Evolutionary conservation across 2,329 filamentous ascomycete genomes (phyloP).

Genomic region (Colletotrichum australisinense): DNA sequence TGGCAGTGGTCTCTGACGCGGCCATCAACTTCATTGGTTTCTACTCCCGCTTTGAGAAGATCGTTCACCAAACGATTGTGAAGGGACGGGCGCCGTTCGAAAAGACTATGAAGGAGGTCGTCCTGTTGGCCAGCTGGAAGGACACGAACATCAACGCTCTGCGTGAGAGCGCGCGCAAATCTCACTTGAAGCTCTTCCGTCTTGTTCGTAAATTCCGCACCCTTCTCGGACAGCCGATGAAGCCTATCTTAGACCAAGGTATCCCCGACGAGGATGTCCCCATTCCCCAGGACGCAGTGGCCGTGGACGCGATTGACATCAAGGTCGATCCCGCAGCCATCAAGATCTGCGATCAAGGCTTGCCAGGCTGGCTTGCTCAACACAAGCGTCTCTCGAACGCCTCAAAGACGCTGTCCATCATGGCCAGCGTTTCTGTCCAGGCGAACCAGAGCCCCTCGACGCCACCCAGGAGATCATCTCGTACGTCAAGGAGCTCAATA

Average conservation of each 20-base stretch:
- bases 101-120: conserved; percentile 92
- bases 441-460: conserved; percentile 12
- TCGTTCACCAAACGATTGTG: conserved; percentile 72
- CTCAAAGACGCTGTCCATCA: conserved; percentile 76
- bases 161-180: conserved; percentile 88
- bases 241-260: conserved; percentile 69
- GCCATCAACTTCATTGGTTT: conserved; percentile 82
- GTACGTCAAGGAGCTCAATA: conserved; percentile 77
- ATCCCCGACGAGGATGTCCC: conserved; percentile 61
- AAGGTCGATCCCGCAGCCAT: conserved; percentile 40
- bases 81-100: conserved; percentile 82
- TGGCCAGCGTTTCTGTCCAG: conserved; percentile 68
- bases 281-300: not conserved
- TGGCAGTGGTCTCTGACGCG: conserved; percentile 71
- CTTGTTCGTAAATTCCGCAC: conserved; percentile 90
- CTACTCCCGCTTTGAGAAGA: conserved; percentile 76
- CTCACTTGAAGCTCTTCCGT: conserved; percentile 92
- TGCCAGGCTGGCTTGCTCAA: conserved; percentile 54
- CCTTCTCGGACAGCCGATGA: conserved; percentile 81
- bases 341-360: conserved; percentile 45
- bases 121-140: conserved; percentile 96
- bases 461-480: conserved; percentile 59
- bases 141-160: conserved; percentile 94
- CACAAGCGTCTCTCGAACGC: conserved; percentile 79
- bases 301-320: conserved; percentile 39